Percentiles rank a stretch among this genome's conserved stretches.
These are phyloP conservation scores for Aureoboletus auriporus DNA, from an alignment of 768 basidiomycete species.

Conservation along the genomic window DNA sequence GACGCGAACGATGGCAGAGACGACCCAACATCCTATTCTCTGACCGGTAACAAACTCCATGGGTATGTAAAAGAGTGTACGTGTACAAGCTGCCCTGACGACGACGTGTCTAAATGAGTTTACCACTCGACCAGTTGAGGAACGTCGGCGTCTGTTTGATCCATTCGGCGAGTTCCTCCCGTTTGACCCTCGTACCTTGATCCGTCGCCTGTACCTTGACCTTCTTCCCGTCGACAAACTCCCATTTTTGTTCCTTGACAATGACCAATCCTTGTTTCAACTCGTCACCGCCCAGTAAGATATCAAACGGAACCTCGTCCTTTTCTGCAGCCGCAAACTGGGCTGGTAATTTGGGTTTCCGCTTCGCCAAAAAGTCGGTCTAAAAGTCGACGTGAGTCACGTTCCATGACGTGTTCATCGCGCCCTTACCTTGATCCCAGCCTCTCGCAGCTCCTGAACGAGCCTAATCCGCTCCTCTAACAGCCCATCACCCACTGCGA, in stretches of 20 bases:
- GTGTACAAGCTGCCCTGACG: not conserved
- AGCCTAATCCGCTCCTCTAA: constrained; percentile 80
- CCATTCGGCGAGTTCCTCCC: constrained; percentile 61
- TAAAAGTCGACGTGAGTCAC: constrained; percentile 26
- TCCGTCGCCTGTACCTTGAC: constrained; percentile 54
- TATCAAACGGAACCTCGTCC: constrained; percentile 89
- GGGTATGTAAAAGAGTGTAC: constrained; percentile 6
- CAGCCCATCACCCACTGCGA: constrained; percentile 87
- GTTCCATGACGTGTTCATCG: not conserved
- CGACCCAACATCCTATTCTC: no score
- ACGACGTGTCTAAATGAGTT: constrained; percentile 26
- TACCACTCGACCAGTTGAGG: constrained; percentile 29
- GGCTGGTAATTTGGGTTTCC: constrained; percentile 79
- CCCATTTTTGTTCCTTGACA: constrained; percentile 90
- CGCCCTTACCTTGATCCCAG: constrained; percentile 72
- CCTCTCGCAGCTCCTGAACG: constrained; percentile 75
- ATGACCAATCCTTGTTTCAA: constrained; percentile 78
- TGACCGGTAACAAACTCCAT: not conserved
- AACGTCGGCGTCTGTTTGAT: constrained; percentile 42
- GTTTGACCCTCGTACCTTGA: constrained; percentile 62
- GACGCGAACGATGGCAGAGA: no score
- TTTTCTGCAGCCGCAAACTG: constrained; percentile 91
- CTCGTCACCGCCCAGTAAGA: constrained; percentile 89
- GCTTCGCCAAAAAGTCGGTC: constrained; percentile 92
- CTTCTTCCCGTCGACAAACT: constrained; percentile 69